Evolutionary conservation across 2,329 filamentous ascomycete genomes (phyloP).

Genomic region (Fusarium aywerte): DNA sequence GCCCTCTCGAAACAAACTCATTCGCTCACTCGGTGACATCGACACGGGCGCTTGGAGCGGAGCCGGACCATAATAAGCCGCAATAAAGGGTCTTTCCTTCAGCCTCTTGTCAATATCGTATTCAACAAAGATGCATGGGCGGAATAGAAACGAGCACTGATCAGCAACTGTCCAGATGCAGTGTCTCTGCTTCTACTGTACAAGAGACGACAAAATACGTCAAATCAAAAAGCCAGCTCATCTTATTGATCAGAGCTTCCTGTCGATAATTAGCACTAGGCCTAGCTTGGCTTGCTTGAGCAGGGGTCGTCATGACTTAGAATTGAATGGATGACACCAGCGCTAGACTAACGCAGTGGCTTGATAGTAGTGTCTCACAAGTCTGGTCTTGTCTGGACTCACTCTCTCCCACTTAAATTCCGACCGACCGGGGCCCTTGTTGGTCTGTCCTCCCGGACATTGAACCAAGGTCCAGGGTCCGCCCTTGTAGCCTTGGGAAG

Average conservation of each 20-base stretch:
- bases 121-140: neutral
- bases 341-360: slow-evolving; percentile 40
- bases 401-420: slow-evolving; percentile 33
- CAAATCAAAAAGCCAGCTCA: slow-evolving; percentile 35
- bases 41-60: too few species aligned
- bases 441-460: slow-evolving; percentile 28
- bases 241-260: slow-evolving; percentile 13
- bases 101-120: neutral
- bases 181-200: slow-evolving; percentile 13
- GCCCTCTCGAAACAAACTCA: neutral
- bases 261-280: neutral
- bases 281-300: slow-evolving; percentile 6
- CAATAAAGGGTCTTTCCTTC: neutral
- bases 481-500: slow-evolving; percentile 1
- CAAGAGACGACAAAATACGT: slow-evolving; percentile 16
- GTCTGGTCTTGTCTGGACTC: slow-evolving; percentile 25
- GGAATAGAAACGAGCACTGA: slow-evolving; percentile 10
- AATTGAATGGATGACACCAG: slow-evolving; percentile 12
- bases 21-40: neutral
- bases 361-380: slow-evolving; percentile 42
- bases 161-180: slow-evolving; percentile 15
- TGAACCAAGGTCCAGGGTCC: slow-evolving; percentile 16
- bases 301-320: slow-evolving; percentile 36
- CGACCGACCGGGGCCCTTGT: slow-evolving; percentile 33
- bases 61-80: neutral